Percentiles rank a stretch among this genome's conserved stretches.
Evolutionary conservation across 164 flowering plant genomes (phyloP).

Genomic region (Protea cynaroides): DNA sequence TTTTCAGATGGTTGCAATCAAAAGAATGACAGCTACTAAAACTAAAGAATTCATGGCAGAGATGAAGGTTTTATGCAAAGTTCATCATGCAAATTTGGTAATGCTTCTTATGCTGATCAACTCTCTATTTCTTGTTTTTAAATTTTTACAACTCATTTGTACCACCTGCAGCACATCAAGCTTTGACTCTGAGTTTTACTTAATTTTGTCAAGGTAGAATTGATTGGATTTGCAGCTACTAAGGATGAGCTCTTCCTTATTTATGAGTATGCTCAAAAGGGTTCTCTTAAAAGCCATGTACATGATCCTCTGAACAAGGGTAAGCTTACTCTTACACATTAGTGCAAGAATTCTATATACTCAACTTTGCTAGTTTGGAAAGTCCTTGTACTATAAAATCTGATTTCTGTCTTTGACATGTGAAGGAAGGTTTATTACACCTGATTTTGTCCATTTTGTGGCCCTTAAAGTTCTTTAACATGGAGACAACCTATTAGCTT

Average conservation of each 20-base stretch:
- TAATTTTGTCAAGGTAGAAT: constrained; percentile 84
- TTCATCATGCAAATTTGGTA: constrained; percentile 96
- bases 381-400: background rate
- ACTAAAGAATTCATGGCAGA: constrained; percentile 82
- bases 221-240: constrained; percentile 89
- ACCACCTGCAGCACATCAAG: constrained; percentile 8
- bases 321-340: constrained; percentile 15
- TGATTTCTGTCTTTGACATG: background rate
- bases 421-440: no score
- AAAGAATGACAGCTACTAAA: constrained; percentile 88
- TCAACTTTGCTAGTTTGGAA: background rate
- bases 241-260: constrained; percentile 79
- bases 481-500: no score
- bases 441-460: no score
- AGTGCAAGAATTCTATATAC: background rate
- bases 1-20: constrained; percentile 83
- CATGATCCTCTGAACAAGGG: constrained; percentile 90
- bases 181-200: constrained; percentile 29
- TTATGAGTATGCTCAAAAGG: constrained; percentile 87
- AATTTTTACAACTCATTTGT: background rate
- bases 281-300: constrained; percentile 73
- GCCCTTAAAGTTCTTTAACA: no score
- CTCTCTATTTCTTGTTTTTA: background rate
- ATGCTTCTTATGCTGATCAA: constrained; percentile 9
- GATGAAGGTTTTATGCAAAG: constrained; percentile 88